Evolutionary conservation across 2,329 filamentous ascomycete genomes (phyloP).

Genomic region (Myriosclerotinia curreyana): DNA sequence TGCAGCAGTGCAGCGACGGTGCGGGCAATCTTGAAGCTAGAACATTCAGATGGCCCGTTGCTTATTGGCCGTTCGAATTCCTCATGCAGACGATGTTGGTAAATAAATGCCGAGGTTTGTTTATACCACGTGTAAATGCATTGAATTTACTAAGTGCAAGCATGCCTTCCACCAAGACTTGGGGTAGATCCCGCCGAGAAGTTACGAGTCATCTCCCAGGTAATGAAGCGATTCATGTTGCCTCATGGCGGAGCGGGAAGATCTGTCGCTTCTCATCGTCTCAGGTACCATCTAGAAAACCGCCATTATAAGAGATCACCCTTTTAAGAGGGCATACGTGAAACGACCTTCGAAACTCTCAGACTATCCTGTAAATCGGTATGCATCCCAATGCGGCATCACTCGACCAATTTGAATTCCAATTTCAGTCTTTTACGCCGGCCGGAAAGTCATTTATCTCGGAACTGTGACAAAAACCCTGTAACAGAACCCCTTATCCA

Average conservation of each 20-base stretch:
- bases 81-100: neutral
- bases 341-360: neutral
- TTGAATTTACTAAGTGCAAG: too few species aligned
- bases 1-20: neutral
- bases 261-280: constrained; percentile 4
- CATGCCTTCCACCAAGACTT: neutral
- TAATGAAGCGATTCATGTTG: constrained; percentile 2
- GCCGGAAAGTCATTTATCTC: too few species aligned
- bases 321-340: neutral
- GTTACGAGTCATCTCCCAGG: neutral
- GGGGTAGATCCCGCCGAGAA: neutral
- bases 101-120: neutral
- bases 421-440: neutral
- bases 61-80: neutral
- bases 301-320: neutral
- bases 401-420: neutral
- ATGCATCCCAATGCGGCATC: neutral
- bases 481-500: neutral
- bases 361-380: neutral
- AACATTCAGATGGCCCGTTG: constrained; percentile 8
- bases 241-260: neutral
- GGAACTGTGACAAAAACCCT: neutral
- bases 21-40: constrained; percentile 1
- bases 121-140: neutral
- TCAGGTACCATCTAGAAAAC: constrained; percentile 3